Evolutionary conservation across 306 rosid species (phyloP), one percentile per base, ranked within the genome.

Genomic region (Rubus parviflorus): DNA sequence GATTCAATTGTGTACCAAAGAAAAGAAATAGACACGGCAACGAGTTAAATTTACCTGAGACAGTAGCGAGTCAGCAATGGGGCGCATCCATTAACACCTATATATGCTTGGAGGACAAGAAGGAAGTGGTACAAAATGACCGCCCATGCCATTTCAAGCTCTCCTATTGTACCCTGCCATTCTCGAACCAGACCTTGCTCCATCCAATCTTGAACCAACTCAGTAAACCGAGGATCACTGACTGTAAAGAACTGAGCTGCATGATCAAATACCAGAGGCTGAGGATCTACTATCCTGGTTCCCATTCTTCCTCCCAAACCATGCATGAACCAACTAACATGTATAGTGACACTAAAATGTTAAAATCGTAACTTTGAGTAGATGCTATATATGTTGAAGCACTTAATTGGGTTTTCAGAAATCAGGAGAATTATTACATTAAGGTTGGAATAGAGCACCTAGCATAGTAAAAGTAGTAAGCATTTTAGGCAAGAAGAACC

Each of bases 291-390:
- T 68, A 87, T 77, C 75, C 98, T 85, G 63, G 98, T 92, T 74
- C 95, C 98, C 91, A 92, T 81, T 82, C 97, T 87, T 83, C 98
- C 98, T 83, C 97, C 97, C 51, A 90, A 73, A 74, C 98, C 98
- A 88, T 30, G 35, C 35, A 30, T 90, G 98, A 80, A 89, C 69
- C 57, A 97, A 97, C 98, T 91, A 37, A 37, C 54, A 87, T 5
- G 56, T 71, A 56, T 15, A 72, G 51, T 58, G 40, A 51, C 47
- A 20, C 57, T 10, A 22, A 57, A 66, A n/a, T 52, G 48, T 30
- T 20, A 40, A 54, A 37, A 4, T 40, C 5, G 16, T 7, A 38
- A 38, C n/a, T 13, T 61, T 61, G 19, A 61, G 42, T 35, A 61
- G 14, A 6, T 22, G 30, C 20, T 62, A 15, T n/a, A n/a, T n/a